Evolutionary conservation across 1,284 basidiomycete genomes (phyloP), one percentile per base, ranked within the genome.

Genomic region (Sphagnurus paluster): DNA sequence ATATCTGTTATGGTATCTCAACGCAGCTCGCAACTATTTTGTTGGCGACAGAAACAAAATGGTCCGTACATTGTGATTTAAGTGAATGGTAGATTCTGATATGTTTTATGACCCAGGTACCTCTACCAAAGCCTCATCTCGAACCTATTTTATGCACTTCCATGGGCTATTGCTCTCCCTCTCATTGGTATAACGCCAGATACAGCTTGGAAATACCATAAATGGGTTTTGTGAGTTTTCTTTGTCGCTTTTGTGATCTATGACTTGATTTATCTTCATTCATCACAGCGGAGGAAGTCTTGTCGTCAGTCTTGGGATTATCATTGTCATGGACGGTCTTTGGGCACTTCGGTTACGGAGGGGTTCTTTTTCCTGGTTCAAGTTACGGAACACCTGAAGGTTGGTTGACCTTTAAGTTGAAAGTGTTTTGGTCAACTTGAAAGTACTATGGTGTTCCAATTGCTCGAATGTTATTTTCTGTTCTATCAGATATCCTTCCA

Each of bases 131-230:
- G 40, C 13, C 43, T 52, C 3, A 41, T 51, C 8, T 57, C 55
- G 28, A 56, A 56, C 16, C 25, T 55, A 7, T 44, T 54, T 19
- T 55, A 54, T 24, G 43, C 44, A 10, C 45, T 59, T 35, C 57
- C 53, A 34, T 59, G 56, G 56, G 54, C 53, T 2, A 59, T 55
- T 19, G 55, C 50, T 2, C 39, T 57, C 7, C 45, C 55, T 7
- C 17, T 33, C 8, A 55, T 55, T 40, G 53, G 53, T 3, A 57
- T 60, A n/a, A 56, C 51, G 1, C 53, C 49, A 4, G 49, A 53
- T 17, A 57, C 54, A 14, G 56, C 58, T 6, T 57, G 58, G 58
- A 56, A 38, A 25, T 59, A 59, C 36, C 56, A 59, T 35, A 49
- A 50, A 50, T 56, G 48, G 52, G 50, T 56, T 23, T 56, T 57